Evolutionary conservation across 2,329 filamentous ascomycete genomes (phyloP), one percentile per base, ranked within the genome.

Genomic region (Colletotrichum sp.): DNA sequence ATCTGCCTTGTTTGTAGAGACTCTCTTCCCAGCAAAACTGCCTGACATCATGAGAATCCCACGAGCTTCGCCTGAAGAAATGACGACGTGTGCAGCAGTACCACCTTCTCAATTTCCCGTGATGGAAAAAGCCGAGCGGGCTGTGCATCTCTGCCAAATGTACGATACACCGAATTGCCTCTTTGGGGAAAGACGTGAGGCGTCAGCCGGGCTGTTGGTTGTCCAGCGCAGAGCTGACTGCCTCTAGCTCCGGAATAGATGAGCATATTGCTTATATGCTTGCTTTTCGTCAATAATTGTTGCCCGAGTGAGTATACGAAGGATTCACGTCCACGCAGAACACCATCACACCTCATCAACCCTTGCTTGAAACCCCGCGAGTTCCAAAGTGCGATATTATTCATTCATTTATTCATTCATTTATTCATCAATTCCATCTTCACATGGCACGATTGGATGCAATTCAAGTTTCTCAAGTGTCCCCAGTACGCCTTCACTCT

Each of bases 241-340:
- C n/a, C 3, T 52, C 6, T 0, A 21, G 10, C n/a, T 24, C n/a
- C 44, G 0, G 0, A 24, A 52, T 21, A 0, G 10, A 52, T 13
- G 44, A 52, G n/a, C 4, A 52, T 24, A 13, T 1, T 21, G n/a
- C n/a, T 49, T 44, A 4, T 36, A 16, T 36, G 34, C 34, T 34
- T 15, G 32, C 32, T 34, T 15, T 34, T 34, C 32, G 32, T 34
- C 32, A 34, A 49, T n/a, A 6, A 10, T 6, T 49, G n/a, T 12
- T 49, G 44, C 44, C 9, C 6, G 44, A 12, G 9, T 12, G 39
- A 12, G 9, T 12, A 49, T 13, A 49, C 44, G 44, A 3, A 49
- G 44, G 44, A 52, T 52, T 52, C n/a, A 52, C 44, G 44, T 8
- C 44, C 44, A 52, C n/a, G 44, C n/a, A 5, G n/a, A 21, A 21